A percentile compares a stretch with the other conserved stretches of the same genome.
Evolutionary conservation across 2,329 filamentous ascomycete genomes (phyloP).

Genomic region (Blastomyces gilchristii): DNA sequence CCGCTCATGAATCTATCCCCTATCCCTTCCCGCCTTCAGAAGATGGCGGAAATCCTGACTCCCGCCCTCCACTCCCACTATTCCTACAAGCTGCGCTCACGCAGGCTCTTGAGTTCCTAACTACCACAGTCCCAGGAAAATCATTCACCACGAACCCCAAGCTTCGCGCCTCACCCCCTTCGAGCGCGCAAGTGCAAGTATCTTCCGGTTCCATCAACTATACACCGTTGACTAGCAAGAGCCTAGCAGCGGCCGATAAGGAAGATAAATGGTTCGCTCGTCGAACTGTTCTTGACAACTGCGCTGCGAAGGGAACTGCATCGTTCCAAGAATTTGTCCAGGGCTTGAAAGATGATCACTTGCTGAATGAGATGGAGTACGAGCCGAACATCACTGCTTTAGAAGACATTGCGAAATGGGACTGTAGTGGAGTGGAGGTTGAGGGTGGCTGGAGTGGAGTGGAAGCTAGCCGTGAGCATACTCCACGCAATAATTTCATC

Average conservation of each 20-base stretch:
- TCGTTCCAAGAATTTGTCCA: conserved; percentile 31
- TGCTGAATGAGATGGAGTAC: conserved; percentile 33
- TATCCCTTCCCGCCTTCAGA: not conserved
- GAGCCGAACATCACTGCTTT: conserved; percentile 29
- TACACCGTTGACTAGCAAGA: not conserved
- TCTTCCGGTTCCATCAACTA: conserved; percentile 10
- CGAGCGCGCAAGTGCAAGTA: conserved; percentile 24
- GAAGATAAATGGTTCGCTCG: conserved; percentile 34
- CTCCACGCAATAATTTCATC: not conserved
- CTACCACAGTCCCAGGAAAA: conserved; percentile 20
- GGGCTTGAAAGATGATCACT: conserved; percentile 30
- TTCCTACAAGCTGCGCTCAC: conserved; percentile 21
- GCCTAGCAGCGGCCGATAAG: not conserved
- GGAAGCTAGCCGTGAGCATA: conserved; percentile 21
- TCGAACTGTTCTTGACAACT: conserved; percentile 28
- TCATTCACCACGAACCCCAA: conserved; percentile 21
- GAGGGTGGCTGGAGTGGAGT: conserved; percentile 20
- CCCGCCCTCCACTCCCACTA: conserved; percentile 16
- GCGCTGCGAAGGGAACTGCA: conserved; percentile 24
- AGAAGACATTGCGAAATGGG: conserved; percentile 25
- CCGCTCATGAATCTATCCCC: conserved; percentile 22
- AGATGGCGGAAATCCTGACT: not conserved
- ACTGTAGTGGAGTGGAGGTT: conserved; percentile 8
- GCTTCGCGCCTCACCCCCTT: conserved; percentile 22
- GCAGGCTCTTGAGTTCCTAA: conserved; percentile 23